Evolutionary conservation across 2,329 filamentous ascomycete genomes (phyloP).

Genomic region (Metarhizium humberi): DNA sequence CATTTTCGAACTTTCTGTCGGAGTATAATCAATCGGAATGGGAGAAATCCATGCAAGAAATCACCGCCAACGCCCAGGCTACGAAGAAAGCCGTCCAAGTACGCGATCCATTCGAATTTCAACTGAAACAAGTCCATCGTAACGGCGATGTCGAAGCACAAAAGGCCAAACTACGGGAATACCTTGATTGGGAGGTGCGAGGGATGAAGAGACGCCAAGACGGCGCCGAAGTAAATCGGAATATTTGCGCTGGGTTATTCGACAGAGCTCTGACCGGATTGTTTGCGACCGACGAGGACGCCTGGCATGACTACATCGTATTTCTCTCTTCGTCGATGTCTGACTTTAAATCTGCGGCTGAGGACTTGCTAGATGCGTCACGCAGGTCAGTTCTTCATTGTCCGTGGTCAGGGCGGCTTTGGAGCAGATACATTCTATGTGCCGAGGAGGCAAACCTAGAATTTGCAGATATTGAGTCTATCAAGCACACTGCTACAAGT

Average conservation of each 20-base stretch:
- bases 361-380: slow-evolving; percentile 55
- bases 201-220: slow-evolving; percentile 44
- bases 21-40: slow-evolving; percentile 62
- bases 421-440: slow-evolving; percentile 80
- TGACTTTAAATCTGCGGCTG: slow-evolving; percentile 26
- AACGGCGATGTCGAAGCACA: slow-evolving; percentile 47
- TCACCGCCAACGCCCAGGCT: slow-evolving; percentile 51
- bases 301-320: slow-evolving; percentile 79
- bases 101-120: slow-evolving; percentile 60
- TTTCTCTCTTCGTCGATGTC: slow-evolving; percentile 50
- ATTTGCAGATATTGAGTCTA: slow-evolving; percentile 74
- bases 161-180: slow-evolving; percentile 47
- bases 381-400: slow-evolving; percentile 82
- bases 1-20: slow-evolving; percentile 66
- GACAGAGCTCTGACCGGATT: slow-evolving; percentile 62
- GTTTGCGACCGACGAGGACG: slow-evolving; percentile 62
- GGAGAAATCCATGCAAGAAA: slow-evolving; percentile 63
- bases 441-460: slow-evolving; percentile 69
- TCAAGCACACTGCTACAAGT: slow-evolving; percentile 87
- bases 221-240: slow-evolving; percentile 32
- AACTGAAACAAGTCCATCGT: slow-evolving; percentile 49
- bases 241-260: slow-evolving; percentile 58
- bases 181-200: slow-evolving; percentile 76
- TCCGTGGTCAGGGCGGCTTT: slow-evolving; percentile 84
- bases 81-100: slow-evolving; percentile 53